These are phyloP conservation scores for Polytrichum commune DNA, from an alignment of 225 moss, liverwort and hornwort species.

Conservation along the genomic window DNA sequence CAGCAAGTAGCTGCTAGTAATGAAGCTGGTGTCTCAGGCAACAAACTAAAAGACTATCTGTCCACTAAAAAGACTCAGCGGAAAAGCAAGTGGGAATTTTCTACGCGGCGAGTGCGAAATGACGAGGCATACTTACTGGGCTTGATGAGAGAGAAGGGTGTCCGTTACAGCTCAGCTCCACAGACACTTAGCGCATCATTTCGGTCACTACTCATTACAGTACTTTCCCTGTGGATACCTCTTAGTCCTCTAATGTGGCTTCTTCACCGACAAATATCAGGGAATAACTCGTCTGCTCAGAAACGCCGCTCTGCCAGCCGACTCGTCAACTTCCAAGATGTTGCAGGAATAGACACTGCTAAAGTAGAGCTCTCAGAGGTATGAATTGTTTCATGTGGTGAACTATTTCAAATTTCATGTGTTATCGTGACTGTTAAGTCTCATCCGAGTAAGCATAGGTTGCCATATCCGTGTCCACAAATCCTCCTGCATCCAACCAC, in stretches of 20 bases:
- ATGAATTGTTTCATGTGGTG: constrained; percentile 1
- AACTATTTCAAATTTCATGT: background rate
- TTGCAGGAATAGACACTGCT: constrained; percentile 90
- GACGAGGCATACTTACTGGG: constrained; percentile 82
- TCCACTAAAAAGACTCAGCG: constrained; percentile 14
- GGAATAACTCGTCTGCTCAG: constrained; percentile 57
- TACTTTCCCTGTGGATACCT: constrained; percentile 89
- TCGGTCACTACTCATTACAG: constrained; percentile 67
- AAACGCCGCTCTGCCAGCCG: constrained; percentile 50
- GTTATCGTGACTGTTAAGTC: background rate
- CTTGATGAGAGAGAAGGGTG: constrained; percentile 82
- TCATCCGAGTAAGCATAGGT: no score
- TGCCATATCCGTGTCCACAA: no score
- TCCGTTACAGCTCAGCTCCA: constrained; percentile 91
- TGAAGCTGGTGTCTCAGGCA: constrained; percentile 35
- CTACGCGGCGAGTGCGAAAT: constrained; percentile 71
- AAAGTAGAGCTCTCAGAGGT: constrained; percentile 91
- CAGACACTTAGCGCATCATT: constrained; percentile 71
- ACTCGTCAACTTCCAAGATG: constrained; percentile 78
- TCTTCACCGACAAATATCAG: constrained; percentile 79
- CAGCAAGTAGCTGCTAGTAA: constrained; percentile 27
- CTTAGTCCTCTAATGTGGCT: constrained; percentile 91
- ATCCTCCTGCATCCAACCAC: no score
- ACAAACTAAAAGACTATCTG: constrained; percentile 1
- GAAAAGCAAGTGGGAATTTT: constrained; percentile 65